phyloP scores from a whole-genome alignment of 169 alveolate species.

The Plasmodium gonderi region DNA sequence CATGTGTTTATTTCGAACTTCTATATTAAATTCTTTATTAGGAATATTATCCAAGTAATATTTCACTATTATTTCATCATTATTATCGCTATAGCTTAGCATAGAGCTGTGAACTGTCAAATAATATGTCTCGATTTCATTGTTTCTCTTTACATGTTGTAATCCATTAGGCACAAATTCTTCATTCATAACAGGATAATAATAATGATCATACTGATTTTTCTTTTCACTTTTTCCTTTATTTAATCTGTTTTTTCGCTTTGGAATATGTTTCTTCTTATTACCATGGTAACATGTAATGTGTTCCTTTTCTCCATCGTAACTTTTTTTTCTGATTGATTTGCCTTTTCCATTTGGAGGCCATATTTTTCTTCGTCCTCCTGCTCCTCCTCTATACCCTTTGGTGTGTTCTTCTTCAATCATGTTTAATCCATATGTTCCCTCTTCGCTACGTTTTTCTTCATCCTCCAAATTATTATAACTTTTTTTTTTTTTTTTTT shows the following conservation, averaged over 20 bases:
- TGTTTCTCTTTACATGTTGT: background rate
- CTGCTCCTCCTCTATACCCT: background rate
- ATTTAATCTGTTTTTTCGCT: background rate
- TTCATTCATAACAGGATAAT: background rate
- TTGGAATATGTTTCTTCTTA: background rate
- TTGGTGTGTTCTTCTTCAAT: background rate
- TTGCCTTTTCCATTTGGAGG: constrained; percentile 1
- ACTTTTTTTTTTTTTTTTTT: background rate
- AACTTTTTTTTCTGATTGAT: background rate
- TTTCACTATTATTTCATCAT: constrained; percentile 47
- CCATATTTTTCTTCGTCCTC: constrained; percentile 4
- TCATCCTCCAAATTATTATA: background rate
- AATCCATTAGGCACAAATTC: background rate
- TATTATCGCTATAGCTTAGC: constrained; percentile 24
- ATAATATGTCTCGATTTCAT: constrained; percentile 10
- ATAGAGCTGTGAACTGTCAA: constrained; percentile 17
- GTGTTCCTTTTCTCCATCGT: background rate
- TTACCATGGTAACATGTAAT: background rate
- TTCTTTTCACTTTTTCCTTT: background rate
- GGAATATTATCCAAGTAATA: constrained; percentile 25
- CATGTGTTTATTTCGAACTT: constrained; percentile 25
- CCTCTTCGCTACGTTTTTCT: background rate
- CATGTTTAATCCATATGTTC: background rate
- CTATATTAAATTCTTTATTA: constrained; percentile 29
- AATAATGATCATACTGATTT: background rate